Conservation (phyloP, 768 basidiomycete species). For the Guyanaporus albipodus region DNA sequence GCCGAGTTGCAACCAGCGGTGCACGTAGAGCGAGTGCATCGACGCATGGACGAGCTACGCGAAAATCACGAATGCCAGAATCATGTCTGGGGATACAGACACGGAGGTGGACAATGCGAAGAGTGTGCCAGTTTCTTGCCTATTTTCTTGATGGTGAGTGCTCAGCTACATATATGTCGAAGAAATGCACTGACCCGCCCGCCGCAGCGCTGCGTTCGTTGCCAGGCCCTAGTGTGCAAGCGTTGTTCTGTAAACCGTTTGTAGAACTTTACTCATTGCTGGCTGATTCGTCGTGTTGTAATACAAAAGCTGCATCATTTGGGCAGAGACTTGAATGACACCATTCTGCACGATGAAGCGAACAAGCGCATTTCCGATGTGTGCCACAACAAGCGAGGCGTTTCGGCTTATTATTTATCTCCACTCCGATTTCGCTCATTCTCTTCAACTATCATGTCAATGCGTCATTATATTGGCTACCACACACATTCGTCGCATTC, state of each 20-base stretch:
- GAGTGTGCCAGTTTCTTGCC: conserved; percentile 39
- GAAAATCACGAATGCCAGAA: conserved; percentile 51
- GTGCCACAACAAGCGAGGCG: too few relatives aligned
- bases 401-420: too few relatives aligned
- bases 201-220: conserved; percentile 20
- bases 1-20: conserved; percentile 14
- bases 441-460: too few relatives aligned
- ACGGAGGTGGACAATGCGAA: conserved; percentile 44
- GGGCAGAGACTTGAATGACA: too few relatives aligned
- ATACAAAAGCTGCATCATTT: too few relatives aligned
- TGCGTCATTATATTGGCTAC: too few relatives aligned
- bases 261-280: too few relatives aligned
- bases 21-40: conserved; percentile 18
- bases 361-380: too few relatives aligned
- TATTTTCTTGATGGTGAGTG: conserved; percentile 46
- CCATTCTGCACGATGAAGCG: too few relatives aligned
- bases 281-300: too few relatives aligned
- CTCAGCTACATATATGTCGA: not conserved
- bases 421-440: too few relatives aligned
- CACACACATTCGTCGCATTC: too few relatives aligned
- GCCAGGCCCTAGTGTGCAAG: conserved; percentile 24
- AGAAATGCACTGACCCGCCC: not conserved
- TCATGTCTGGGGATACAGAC: conserved; percentile 43
- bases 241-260: conserved; percentile 28
- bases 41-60: conserved; percentile 37